Evolutionary conservation across 1,284 basidiomycete genomes (phyloP).

Genomic region (Moesziomyces sp.): DNA sequence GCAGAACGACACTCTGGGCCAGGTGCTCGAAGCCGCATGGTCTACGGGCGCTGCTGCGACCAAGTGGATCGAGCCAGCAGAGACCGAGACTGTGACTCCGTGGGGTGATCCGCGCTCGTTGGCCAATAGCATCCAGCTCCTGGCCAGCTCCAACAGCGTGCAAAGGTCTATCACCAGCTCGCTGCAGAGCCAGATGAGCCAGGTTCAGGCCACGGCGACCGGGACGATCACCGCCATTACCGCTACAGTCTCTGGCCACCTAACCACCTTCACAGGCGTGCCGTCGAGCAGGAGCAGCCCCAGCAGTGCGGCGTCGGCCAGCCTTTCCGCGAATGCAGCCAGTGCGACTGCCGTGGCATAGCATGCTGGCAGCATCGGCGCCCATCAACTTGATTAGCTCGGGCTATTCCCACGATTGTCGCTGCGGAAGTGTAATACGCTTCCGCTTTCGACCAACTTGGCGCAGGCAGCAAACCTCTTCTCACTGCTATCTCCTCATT

Average conservation of each 20-base stretch:
- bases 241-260: conserved; percentile 21
- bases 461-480: too few relatives aligned
- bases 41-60: conserved; percentile 16
- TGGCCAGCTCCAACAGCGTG: conserved; percentile 48
- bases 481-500: too few relatives aligned
- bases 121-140: conserved; percentile 36
- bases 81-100: conserved; percentile 31
- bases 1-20: conserved; percentile 32
- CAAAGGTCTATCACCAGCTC: conserved; percentile 31
- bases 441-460: too few relatives aligned
- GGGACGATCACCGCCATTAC: conserved; percentile 24
- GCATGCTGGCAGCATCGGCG: not conserved
- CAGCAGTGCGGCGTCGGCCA: conserved; percentile 2
- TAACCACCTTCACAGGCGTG: conserved; percentile 25
- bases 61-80: conserved; percentile 27
- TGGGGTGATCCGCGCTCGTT: conserved; percentile 47
- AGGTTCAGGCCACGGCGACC: conserved; percentile 26
- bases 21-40: conserved; percentile 22
- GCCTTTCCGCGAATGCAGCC: not conserved
- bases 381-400: too few relatives aligned
- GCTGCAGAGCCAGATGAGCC: conserved; percentile 24
- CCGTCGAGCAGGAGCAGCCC: conserved; percentile 1
- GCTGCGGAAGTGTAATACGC: too few relatives aligned
- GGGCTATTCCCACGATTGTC: too few relatives aligned
- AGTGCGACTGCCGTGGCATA: not conserved